These are phyloP conservation scores for Ruellia speciosa DNA, from an alignment of 305 asterid species.

Conservation along the genomic window DNA sequence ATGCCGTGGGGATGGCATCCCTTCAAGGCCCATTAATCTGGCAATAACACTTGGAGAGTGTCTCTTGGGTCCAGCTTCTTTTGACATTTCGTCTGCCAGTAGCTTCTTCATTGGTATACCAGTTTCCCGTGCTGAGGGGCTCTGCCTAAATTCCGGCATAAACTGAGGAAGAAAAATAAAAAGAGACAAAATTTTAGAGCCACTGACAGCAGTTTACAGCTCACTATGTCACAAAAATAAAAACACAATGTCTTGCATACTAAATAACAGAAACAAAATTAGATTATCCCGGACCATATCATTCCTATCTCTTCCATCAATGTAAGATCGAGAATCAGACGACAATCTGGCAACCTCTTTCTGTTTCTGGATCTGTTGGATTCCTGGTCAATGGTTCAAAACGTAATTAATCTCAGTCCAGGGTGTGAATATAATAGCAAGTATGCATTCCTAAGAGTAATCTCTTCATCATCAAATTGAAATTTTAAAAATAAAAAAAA, in stretches of 20 bases:
- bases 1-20: conserved; percentile 61
- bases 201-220: conserved; percentile 14
- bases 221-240: neutral
- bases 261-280: conserved; percentile 15
- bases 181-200: conserved; percentile 12
- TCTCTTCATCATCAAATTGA: conserved; percentile 14
- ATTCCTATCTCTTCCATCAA: conserved; percentile 40
- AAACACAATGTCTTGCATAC: conserved; percentile 9
- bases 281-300: conserved; percentile 36
- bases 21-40: conserved; percentile 82
- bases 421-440: neutral
- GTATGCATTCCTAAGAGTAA: conserved; percentile 5
- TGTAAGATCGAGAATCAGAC: conserved; percentile 37
- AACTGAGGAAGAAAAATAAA: conserved; percentile 32
- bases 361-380: conserved; percentile 34
- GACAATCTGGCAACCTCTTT: conserved; percentile 37
- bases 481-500: neutral
- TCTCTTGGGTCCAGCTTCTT: conserved; percentile 53
- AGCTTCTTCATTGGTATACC: conserved; percentile 68
- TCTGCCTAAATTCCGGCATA: conserved; percentile 43
- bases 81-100: conserved; percentile 68
- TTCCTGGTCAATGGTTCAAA: conserved; percentile 43
- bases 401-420: conserved; percentile 13
- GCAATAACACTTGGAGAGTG: conserved; percentile 59
- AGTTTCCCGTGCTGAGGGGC: conserved; percentile 31